Evolutionary conservation across 805 yeast species (phyloP), one percentile per base, ranked within the genome.

Genomic region (Saccharomycopsis sp.): DNA sequence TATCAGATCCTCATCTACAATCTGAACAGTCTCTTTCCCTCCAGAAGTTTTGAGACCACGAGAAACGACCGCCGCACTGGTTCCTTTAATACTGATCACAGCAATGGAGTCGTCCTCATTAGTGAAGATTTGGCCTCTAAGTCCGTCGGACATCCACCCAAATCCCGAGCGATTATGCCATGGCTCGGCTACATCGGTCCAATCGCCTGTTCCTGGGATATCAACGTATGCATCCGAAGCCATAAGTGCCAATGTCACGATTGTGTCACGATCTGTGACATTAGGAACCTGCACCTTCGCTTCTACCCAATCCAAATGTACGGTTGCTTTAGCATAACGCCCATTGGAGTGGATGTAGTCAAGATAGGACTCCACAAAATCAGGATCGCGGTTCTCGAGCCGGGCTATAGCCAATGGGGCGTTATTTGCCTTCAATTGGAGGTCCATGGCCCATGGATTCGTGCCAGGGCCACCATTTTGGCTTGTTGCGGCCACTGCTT

Each of bases 221-320:
- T 80, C 78, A 2, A 90, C 96, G 68, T 93, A 94, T 1, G 98
- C 97, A 69, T 94, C 87, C 0, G 96, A 88, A 0, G 97, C 83
- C 83, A 93, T 87, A 56, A 84, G 71, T 0, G 97, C 98, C 49
- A 93, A 72, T 1, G 87, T 73, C 1, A 92, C 74, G 2, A 93
- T 69, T 0, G 97, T 89, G 47, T 82, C 83, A 56, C 79, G 80
- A 70, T 92, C 97, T 1, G 83, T 73, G 7, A 93, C 73, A 64
- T 94, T 82, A 0, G 99, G 99, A 0, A 87, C 79, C 1, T 85
- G 76, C 17, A 72, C 72, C 1, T 74, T 73, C n/a, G 75, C 78
- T 51, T 78, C 79, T 15, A 70, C 71, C 96, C 96, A 89, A 54
- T 86, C 89, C n/a, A 86, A 65, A 24, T 73, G 66, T 15, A 82